Percentiles rank a stretch among this genome's conserved stretches.
Conservation (phyloP, 164 flowering plant genomes). For the Kingdonia uniflora region DNA sequence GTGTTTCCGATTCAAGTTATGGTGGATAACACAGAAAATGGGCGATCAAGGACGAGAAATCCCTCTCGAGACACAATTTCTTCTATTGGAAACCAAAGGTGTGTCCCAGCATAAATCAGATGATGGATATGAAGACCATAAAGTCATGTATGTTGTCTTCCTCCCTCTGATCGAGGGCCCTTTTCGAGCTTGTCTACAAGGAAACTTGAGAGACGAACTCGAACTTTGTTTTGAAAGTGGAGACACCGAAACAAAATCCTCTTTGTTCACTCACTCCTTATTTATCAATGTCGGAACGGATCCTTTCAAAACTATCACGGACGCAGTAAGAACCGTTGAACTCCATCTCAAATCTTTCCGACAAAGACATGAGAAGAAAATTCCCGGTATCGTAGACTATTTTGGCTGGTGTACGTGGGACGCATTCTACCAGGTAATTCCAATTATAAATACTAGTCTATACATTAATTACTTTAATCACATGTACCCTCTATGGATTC, state of each 20-base stretch:
- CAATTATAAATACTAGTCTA: too few relatives aligned
- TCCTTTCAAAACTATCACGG: conserved; percentile 55
- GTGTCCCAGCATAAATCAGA: conserved; percentile 38
- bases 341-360: conserved; percentile 61
- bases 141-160: conserved; percentile 57
- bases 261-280: conserved; percentile 54
- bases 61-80: conserved; percentile 86
- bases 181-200: conserved; percentile 71
- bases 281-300: conserved; percentile 61
- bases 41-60: conserved; percentile 65
- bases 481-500: too few relatives aligned
- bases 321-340: conserved; percentile 55
- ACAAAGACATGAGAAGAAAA: conserved; percentile 66
- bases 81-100: conserved; percentile 52
- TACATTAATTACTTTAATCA: too few relatives aligned
- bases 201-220: conserved; percentile 54
- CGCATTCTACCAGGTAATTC: conserved; percentile 66
- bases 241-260: conserved; percentile 45
- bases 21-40: conserved; percentile 99
- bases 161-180: conserved; percentile 82
- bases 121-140: conserved; percentile 20
- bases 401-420: conserved; percentile 99
- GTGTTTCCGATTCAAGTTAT: conserved; percentile 81
- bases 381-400: conserved; percentile 71
- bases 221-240: conserved; percentile 89